Conservation (phyloP, 371 early-diverging fungal genomes). For the Entomophthora muscae region DNA sequence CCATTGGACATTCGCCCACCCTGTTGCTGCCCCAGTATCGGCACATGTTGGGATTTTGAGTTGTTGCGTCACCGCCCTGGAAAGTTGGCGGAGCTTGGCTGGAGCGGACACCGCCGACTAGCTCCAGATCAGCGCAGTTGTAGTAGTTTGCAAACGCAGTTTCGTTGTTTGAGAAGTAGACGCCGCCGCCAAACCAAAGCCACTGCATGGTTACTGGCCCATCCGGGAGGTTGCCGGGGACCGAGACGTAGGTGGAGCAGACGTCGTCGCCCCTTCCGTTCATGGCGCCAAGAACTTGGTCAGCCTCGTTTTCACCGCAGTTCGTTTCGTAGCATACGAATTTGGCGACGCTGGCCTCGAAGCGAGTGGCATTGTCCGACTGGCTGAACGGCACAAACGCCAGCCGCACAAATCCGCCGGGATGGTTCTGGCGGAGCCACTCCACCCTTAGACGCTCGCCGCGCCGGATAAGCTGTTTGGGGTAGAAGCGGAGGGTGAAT, state of each 20-base stretch:
- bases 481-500: background rate
- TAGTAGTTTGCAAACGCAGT: slow-evolving; percentile 26
- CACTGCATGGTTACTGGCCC: slow-evolving; percentile 32
- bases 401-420: no score
- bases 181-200: slow-evolving; percentile 28
- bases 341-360: slow-evolving; percentile 25
- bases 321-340: slow-evolving; percentile 31
- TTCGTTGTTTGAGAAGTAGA: slow-evolving; percentile 21
- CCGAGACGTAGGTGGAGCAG: slow-evolving; percentile 23
- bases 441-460: slow-evolving; percentile 24
- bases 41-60: background rate
- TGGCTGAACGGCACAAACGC: slow-evolving; percentile 28
- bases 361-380: slow-evolving; percentile 25
- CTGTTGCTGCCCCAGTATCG: background rate
- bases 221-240: slow-evolving; percentile 30
- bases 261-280: slow-evolving; percentile 21
- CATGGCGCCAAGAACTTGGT: slow-evolving; percentile 10
- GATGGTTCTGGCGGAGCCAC: no score
- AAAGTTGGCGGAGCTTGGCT: slow-evolving; percentile 13
- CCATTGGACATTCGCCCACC: background rate
- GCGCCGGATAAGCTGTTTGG: slow-evolving; percentile 13
- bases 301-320: slow-evolving; percentile 18
- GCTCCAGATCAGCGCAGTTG: slow-evolving; percentile 26
- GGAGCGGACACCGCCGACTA: slow-evolving; percentile 28
- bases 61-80: slow-evolving; percentile 1